Percentiles rank a stretch among this genome's conserved stretches.
These are phyloP conservation scores for Leersia perrieri DNA, from an alignment of 176 grass and related monocot genomes.

Conservation along the genomic window DNA sequence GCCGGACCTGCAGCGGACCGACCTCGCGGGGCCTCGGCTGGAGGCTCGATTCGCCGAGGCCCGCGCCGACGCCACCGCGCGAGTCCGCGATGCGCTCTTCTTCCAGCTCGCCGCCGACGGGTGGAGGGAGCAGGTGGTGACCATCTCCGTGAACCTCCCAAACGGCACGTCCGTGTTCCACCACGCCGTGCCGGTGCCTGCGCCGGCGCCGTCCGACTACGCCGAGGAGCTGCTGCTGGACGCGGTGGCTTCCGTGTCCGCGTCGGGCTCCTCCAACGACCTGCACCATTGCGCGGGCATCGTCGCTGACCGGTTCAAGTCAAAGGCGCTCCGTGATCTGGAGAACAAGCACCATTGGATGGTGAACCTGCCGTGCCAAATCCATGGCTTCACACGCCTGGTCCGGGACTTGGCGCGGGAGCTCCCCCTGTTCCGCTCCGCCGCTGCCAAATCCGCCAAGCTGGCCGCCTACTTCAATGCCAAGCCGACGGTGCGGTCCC, in stretches of 20 bases:
- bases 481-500: conserved; percentile 43
- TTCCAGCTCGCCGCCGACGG: conserved; percentile 80
- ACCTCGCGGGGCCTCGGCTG: conserved; percentile 56
- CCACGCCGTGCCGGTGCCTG: conserved; percentile 43
- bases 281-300: conserved; percentile 71
- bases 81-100: conserved; percentile 78
- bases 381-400: conserved; percentile 56
- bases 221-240: conserved; percentile 55
- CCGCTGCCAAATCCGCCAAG: conserved; percentile 46
- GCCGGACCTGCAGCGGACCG: conserved; percentile 39
- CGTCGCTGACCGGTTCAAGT: conserved; percentile 75
- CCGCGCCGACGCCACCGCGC: conserved; percentile 51
- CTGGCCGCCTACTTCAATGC: conserved; percentile 70
- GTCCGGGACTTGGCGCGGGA: conserved; percentile 60
- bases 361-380: conserved; percentile 78
- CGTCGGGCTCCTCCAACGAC: conserved; percentile 40
- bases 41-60: conserved; percentile 57
- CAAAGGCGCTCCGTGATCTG: conserved; percentile 61
- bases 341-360: conserved; percentile 67
- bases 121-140: conserved; percentile 50
- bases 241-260: conserved; percentile 44
- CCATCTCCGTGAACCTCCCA: conserved; percentile 61
- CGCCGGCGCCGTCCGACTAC: conserved; percentile 41
- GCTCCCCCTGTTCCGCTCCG: conserved; percentile 57
- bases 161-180: conserved; percentile 72